phyloP scores from a whole-genome alignment of 306 rosid genomes.

The Urtica urens region DNA sequence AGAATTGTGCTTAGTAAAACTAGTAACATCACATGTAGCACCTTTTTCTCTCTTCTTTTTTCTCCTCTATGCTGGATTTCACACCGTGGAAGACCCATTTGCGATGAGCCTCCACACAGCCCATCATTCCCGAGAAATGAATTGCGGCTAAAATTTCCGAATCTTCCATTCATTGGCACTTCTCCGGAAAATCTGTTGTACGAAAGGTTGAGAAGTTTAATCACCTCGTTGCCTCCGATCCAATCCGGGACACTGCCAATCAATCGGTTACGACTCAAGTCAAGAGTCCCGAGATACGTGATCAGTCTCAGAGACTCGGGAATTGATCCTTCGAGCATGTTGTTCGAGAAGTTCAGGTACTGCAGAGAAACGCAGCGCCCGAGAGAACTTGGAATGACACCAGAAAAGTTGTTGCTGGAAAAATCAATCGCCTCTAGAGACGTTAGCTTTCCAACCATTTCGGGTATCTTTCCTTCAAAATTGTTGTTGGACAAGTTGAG shows the following conservation, averaged over 20 bases:
- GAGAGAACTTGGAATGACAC: conserved; percentile 13
- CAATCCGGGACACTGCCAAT: conserved; percentile 13
- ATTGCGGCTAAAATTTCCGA: neutral
- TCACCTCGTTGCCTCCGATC: conserved; percentile 4
- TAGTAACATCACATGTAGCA: neutral
- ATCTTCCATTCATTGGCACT: conserved; percentile 12
- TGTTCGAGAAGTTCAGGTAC: conserved; percentile 19
- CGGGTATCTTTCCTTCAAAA: conserved; percentile 17
- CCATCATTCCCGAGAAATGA: conserved; percentile 19
- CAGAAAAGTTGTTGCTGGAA: conserved; percentile 12
- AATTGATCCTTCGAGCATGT: conserved; percentile 16
- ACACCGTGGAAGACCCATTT: conserved; percentile 13
- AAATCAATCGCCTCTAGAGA: conserved; percentile 21
- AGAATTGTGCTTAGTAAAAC: conserved; percentile 1
- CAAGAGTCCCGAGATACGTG: conserved; percentile 12
- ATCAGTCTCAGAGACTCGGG: conserved; percentile 13
- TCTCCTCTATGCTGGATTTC: conserved; percentile 6
- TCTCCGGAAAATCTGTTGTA: conserved; percentile 21
- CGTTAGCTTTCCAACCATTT: conserved; percentile 12
- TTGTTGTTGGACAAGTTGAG: conserved; percentile 18
- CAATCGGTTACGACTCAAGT: conserved; percentile 8
- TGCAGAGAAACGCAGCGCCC: conserved; percentile 19
- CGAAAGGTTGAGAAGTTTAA: conserved; percentile 11
- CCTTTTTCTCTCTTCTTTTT: neutral
- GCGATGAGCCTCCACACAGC: conserved; percentile 20